phyloP scores from a whole-genome alignment of 2,329 filamentous ascomycete species.

The Aspergillus sp. region DNA sequence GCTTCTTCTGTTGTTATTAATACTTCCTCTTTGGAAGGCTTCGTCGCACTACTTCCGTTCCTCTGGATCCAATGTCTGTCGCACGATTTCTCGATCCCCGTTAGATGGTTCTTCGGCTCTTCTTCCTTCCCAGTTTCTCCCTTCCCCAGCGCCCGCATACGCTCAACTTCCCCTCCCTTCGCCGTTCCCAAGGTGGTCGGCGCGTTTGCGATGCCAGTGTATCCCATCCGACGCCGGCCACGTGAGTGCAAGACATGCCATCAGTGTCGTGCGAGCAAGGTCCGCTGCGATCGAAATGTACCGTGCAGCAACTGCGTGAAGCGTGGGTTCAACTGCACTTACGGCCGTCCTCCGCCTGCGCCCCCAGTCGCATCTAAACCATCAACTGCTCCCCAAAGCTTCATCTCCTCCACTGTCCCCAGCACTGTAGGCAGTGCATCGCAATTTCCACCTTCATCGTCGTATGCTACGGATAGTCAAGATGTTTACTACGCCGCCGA shows the following conservation, averaged over 20 bases:
- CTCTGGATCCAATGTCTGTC: constrained; percentile 6
- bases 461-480: constrained; percentile 18
- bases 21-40: background rate
- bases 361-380: constrained; percentile 23
- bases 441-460: constrained; percentile 19
- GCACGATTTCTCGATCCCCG: background rate
- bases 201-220: constrained; percentile 34
- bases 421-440: constrained; percentile 24
- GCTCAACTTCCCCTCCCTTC: background rate
- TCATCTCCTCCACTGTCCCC: constrained; percentile 20
- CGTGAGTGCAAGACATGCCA: constrained; percentile 53
- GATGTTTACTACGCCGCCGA: constrained; percentile 30
- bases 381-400: constrained; percentile 17
- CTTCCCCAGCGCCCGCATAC: background rate
- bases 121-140: background rate
- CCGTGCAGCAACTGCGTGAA: constrained; percentile 49
- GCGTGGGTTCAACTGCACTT: constrained; percentile 45
- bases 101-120: background rate
- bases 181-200: background rate
- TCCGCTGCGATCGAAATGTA: constrained; percentile 50
- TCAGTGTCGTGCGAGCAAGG: constrained; percentile 56
- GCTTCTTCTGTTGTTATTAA: background rate
- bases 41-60: background rate
- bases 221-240: constrained; percentile 42
- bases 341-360: constrained; percentile 36